Evolutionary conservation across 2,329 filamentous ascomycete species (phyloP), one percentile per base, ranked within the genome.

Genomic region (Penicillium freii): DNA sequence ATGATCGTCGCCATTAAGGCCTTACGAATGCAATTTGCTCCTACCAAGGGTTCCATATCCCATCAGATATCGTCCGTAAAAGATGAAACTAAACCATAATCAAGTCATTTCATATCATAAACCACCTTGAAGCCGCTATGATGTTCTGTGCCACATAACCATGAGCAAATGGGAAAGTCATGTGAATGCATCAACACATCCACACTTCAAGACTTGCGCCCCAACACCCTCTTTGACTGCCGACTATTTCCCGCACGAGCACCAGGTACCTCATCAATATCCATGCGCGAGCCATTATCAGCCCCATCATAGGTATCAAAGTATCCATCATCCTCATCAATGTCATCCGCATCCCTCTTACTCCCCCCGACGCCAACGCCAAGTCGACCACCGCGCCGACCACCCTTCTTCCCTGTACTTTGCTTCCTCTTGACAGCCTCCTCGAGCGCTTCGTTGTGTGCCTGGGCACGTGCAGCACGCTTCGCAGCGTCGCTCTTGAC

Each of bases 401-500:
- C 62, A 17, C 54, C 61, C 29, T 66, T 64, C 25, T 61, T 59
- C 19, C 57, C 50, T 42, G 59, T 64, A 63, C 54, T 67, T 79
- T 25, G 80, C 73, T 11, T 61, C 74, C 6, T 54, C 21, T 61
- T 47, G 10, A 87, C 67, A 0, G 84, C 77, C 38, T 73, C 72
- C 42, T 83, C 79, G 9, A 86, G 71, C 42, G 80, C 75, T 7
- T 74, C 73, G 0, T 82, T 77, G 54, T 82, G 79, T 5, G 73
- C 77, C 7, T 76, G 71, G 49, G 81, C 79, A 47, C 83, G 81
- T 11, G 72, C 77, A 40, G 83, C 81, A 17, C 85, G 80, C 47
- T 76, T 73, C 29, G 78, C 75, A 1, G 89, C 88, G 1, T 80
- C 78, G 1, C 75, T 73, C 63, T 84, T 87, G 60, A 97, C 86